Evolutionary conservation across 2,329 filamentous ascomycete species (phyloP).

Genomic region (Beauveria sp.): DNA sequence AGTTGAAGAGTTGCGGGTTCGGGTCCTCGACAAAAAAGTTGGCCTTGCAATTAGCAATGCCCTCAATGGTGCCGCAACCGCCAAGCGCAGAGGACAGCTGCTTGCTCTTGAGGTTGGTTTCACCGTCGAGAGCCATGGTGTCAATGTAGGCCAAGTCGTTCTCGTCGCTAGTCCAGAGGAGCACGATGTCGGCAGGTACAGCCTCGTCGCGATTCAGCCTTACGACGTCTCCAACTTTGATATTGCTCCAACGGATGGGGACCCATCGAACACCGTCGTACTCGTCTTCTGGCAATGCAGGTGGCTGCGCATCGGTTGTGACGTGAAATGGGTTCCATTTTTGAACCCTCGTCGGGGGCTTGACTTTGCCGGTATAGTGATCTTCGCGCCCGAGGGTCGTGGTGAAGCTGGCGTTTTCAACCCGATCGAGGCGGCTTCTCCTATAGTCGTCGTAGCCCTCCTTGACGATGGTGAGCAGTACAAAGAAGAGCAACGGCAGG

Average conservation of each 20-base stretch:
- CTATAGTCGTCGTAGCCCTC: constrained; percentile 83
- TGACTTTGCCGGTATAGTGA: constrained; percentile 22
- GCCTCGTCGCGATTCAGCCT: constrained; percentile 60
- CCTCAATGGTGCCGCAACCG: constrained; percentile 45
- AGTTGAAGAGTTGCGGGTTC: constrained; percentile 69
- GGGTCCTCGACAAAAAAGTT: constrained; percentile 69
- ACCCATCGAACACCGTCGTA: constrained; percentile 49
- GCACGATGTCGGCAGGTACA: constrained; percentile 73
- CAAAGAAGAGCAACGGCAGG: constrained; percentile 66
- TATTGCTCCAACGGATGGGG: constrained; percentile 34
- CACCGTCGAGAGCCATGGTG: constrained; percentile 77
- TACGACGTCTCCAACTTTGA: constrained; percentile 44
- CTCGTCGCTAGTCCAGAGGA: constrained; percentile 70
- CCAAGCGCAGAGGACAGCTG: constrained; percentile 56
- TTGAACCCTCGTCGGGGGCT: constrained; percentile 17
- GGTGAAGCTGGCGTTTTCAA: constrained; percentile 59
- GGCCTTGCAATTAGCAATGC: constrained; percentile 48
- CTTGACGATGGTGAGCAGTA: constrained; percentile 72
- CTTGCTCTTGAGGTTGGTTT: constrained; percentile 76
- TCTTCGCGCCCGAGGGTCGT: constrained; percentile 37
- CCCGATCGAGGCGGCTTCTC: constrained; percentile 70
- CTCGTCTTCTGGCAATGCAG: constrained; percentile 48
- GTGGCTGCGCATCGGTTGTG: constrained; percentile 22
- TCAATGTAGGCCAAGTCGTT: constrained; percentile 77
- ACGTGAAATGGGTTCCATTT: constrained; percentile 27